Conservation (phyloP, 164 flowering plant species). For the Tetracentron sinense region DNA sequence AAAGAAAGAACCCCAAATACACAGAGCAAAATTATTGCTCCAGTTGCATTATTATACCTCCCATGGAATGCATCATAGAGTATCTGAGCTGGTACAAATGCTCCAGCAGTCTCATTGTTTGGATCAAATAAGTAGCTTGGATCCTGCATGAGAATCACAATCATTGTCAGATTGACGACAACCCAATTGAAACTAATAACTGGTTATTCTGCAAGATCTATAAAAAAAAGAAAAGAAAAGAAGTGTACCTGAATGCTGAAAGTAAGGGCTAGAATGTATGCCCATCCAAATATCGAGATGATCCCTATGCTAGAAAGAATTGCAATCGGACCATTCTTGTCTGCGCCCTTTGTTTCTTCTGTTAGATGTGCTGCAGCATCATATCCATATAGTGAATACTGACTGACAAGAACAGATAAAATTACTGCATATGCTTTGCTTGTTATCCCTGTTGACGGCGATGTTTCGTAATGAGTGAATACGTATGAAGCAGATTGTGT, state of each 20-base stretch:
- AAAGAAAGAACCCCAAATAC: constrained; percentile 80
- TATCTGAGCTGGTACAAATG: constrained; percentile 71
- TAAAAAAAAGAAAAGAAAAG: neutral
- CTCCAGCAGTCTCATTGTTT: constrained; percentile 62
- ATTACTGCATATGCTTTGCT: constrained; percentile 41
- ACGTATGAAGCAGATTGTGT: constrained; percentile 16
- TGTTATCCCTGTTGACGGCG: constrained; percentile 12
- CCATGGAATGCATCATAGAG: constrained; percentile 71
- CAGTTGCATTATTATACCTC: constrained; percentile 48
- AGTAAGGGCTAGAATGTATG: constrained; percentile 27
- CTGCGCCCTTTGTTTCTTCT: constrained; percentile 50
- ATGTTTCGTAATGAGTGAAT: constrained; percentile 36
- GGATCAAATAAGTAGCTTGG: neutral
- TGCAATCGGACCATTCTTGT: neutral
- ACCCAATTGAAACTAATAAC: no score
- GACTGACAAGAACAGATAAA: constrained; percentile 15
- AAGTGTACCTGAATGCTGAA: constrained; percentile 24
- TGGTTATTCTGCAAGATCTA: neutral
- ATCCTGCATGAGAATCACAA: neutral
- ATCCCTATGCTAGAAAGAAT: neutral
- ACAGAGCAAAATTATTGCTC: constrained; percentile 54
- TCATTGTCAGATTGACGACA: neutral
- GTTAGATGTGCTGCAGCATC: constrained; percentile 26
- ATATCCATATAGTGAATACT: neutral
- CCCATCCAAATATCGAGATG: constrained; percentile 30